Conservation (phyloP, 495 filamentous ascomycete species). For the Penicillium ucsense region DNA sequence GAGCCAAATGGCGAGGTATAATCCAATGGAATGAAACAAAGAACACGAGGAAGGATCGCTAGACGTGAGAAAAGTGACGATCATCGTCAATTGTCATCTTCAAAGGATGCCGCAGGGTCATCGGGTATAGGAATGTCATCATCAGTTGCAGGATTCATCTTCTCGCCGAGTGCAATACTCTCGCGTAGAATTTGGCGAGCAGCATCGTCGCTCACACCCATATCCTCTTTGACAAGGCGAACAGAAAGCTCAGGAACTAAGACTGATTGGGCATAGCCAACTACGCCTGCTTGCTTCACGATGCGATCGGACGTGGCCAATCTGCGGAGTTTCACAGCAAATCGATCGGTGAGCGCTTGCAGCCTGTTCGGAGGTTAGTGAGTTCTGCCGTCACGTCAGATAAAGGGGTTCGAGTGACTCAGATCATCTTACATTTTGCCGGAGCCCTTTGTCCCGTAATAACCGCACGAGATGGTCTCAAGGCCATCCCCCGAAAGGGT, state of each 20-base stretch:
- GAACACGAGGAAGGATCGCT: not conserved
- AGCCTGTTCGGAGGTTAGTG: slow-evolving; percentile 24
- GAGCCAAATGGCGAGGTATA: no score
- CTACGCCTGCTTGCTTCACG: slow-evolving; percentile 58
- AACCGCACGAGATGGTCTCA: slow-evolving; percentile 54
- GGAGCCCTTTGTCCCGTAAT: slow-evolving; percentile 77
- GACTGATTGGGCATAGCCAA: slow-evolving; percentile 72
- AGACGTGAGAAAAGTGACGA: not conserved
- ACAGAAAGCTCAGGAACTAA: slow-evolving; percentile 78
- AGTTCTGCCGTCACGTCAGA: no score
- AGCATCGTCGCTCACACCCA: slow-evolving; percentile 53
- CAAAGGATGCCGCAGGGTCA: slow-evolving; percentile 2
- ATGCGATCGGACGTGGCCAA: slow-evolving; percentile 57
- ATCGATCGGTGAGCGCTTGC: slow-evolving; percentile 53
- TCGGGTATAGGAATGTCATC: slow-evolving; percentile 46
- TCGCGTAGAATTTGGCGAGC: slow-evolving; percentile 63
- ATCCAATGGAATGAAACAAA: not conserved
- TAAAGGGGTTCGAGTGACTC: no score
- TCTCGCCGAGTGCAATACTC: slow-evolving; percentile 67
- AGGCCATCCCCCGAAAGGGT: slow-evolving; percentile 28
- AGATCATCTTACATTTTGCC: slow-evolving; percentile 43
- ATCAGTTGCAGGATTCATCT: slow-evolving; percentile 55
- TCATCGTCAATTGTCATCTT: not conserved
- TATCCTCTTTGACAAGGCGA: slow-evolving; percentile 74
- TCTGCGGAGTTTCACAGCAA: slow-evolving; percentile 52